Percentiles rank a stretch among this genome's conserved stretches.
Evolutionary conservation across 495 filamentous ascomycete species (phyloP).

Genomic region (Immersiella caudata): DNA sequence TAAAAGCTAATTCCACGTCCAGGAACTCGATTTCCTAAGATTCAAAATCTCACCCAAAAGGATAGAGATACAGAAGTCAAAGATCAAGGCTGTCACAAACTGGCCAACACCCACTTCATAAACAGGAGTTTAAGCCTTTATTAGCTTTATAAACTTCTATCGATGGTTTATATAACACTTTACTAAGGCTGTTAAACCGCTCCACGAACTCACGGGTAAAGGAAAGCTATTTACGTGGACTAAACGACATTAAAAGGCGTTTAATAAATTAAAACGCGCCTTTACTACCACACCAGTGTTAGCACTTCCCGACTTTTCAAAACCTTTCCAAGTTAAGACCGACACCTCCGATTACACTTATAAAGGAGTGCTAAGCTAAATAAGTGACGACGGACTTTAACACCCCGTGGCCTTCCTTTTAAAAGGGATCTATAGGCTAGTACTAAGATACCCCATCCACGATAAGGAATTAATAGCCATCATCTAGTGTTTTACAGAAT

Average conservation of each 20-base stretch:
- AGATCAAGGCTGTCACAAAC: slow-evolving; percentile 6
- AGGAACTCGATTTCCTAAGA: background rate
- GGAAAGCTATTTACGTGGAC: background rate
- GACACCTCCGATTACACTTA: background rate
- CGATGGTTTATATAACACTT: slow-evolving; percentile 13
- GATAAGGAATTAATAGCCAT: slow-evolving; percentile 26
- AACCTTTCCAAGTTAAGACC: background rate
- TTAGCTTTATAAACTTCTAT: slow-evolving; percentile 26
- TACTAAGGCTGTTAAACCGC: background rate
- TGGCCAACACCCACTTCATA: background rate
- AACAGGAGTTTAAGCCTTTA: background rate
- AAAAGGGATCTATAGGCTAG: slow-evolving; percentile 6
- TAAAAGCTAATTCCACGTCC: background rate
- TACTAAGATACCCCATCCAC: slow-evolving; percentile 30
- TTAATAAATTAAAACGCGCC: background rate
- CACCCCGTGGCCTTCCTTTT: slow-evolving; percentile 18
- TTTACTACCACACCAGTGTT: background rate
- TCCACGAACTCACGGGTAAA: background rate
- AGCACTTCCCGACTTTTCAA: background rate
- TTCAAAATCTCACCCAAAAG: background rate
- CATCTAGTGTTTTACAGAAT: slow-evolving; percentile 17
- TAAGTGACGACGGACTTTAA: background rate
- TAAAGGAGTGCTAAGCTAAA: background rate
- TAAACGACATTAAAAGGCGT: background rate
- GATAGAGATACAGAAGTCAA: slow-evolving; percentile 2